These are phyloP conservation scores for Neofusicoccum cordaticola DNA, from an alignment of 2,329 filamentous ascomycete species.

Conservation along the genomic window DNA sequence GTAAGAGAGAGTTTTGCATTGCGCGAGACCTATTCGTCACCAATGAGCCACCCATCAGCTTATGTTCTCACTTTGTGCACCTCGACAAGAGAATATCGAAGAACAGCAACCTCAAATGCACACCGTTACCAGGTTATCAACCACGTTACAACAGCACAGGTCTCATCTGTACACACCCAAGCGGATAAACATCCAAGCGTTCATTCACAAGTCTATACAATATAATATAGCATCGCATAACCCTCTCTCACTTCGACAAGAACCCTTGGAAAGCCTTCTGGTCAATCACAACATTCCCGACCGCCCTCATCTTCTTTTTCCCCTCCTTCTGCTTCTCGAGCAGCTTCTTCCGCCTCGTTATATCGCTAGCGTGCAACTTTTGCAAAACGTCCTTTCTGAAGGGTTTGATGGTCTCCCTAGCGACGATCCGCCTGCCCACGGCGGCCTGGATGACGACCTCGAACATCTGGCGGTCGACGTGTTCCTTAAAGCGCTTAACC, in stretches of 20 bases:
- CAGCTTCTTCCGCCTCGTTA: conserved; percentile 77
- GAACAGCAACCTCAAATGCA: too few species aligned
- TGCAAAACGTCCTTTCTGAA: conserved; percentile 93
- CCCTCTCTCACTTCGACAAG: conserved; percentile 60
- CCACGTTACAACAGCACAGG: too few species aligned
- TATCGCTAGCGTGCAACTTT: conserved; percentile 89
- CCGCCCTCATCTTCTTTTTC: conserved; percentile 76
- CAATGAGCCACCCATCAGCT: too few species aligned
- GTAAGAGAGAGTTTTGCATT: too few species aligned
- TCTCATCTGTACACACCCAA: too few species aligned
- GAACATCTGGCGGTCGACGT: conserved; percentile 95
- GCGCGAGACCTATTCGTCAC: too few species aligned
- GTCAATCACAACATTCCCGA: conserved; percentile 91
- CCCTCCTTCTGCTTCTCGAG: conserved; percentile 97
- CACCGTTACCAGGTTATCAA: too few species aligned
- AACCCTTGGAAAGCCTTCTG: conserved; percentile 95
- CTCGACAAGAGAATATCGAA: too few species aligned
- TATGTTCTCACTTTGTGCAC: too few species aligned
- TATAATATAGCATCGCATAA: not conserved
- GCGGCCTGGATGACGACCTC: conserved; percentile 94
- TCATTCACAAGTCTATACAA: not conserved
- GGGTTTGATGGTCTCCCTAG: conserved; percentile 91
- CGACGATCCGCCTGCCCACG: conserved; percentile 77
- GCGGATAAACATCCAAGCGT: not conserved
- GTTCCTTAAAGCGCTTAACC: conserved; percentile 95